A percentile compares a stretch with the other conserved stretches of the same genome.
These are phyloP conservation scores for Verticillium albo-atrum DNA, from an alignment of 2,329 filamentous ascomycete species.

Conservation along the genomic window DNA sequence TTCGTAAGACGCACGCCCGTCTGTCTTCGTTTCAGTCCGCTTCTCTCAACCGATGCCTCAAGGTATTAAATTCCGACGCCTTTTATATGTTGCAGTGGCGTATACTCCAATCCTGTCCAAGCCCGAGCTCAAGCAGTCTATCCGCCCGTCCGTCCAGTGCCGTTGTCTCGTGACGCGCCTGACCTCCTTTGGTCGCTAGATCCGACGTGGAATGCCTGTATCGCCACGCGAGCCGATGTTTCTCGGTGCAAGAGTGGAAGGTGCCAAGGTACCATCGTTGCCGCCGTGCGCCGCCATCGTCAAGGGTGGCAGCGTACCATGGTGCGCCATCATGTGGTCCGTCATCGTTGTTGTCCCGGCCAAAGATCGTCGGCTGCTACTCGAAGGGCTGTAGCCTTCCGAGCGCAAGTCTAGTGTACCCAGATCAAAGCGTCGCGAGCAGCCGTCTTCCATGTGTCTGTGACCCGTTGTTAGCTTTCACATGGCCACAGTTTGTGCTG, in stretches of 20 bases:
- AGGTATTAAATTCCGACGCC: neutral
- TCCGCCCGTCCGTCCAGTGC: neutral
- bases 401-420: constrained; percentile 42
- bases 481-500: neutral
- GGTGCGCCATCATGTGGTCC: neutral
- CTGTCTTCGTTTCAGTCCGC: no score
- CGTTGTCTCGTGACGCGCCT: no score
- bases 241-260: neutral
- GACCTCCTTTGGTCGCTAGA: no score
- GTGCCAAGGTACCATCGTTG: neutral
- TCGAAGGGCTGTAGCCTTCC: neutral
- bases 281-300: neutral
- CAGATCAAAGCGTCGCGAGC: constrained; percentile 61
- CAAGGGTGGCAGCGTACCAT: neutral
- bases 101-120: neutral
- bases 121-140: neutral
- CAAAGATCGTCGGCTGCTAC: neutral
- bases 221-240: neutral
- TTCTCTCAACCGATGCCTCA: neutral
- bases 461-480: neutral
- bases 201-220: neutral
- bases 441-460: constrained; percentile 75
- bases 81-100: neutral
- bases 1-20: neutral
- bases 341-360: neutral